A percentile compares a stretch with the other conserved stretches of the same genome.
phyloP scores from a whole-genome alignment of 2,329 filamentous ascomycete genomes.

The Verticillium dahliae region DNA sequence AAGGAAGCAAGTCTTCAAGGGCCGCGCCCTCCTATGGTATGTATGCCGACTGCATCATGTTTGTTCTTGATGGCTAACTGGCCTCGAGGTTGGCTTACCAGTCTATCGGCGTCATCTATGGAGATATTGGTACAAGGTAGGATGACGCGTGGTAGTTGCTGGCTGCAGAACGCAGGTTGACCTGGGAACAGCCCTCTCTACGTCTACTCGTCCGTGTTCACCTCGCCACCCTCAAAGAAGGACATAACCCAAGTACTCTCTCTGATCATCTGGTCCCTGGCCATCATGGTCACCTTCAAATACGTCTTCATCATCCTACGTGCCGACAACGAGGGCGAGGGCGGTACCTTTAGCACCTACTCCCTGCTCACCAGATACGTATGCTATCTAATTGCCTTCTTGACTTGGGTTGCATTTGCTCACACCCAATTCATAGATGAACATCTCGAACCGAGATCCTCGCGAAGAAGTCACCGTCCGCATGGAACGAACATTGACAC shows the following conservation, averaged over 20 bases:
- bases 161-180: background rate
- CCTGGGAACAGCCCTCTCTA: slow-evolving; percentile 53
- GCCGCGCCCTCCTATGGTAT: slow-evolving; percentile 25
- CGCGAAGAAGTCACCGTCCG: slow-evolving; percentile 46
- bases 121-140: slow-evolving; percentile 52
- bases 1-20: slow-evolving; percentile 27
- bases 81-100: slow-evolving; percentile 53
- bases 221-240: slow-evolving; percentile 43
- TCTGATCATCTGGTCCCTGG: slow-evolving; percentile 63
- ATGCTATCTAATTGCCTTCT: background rate
- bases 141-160: slow-evolving; percentile 12
- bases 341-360: slow-evolving; percentile 63
- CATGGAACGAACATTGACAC: slow-evolving; percentile 51
- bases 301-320: slow-evolving; percentile 59
- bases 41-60: background rate
- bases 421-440: slow-evolving; percentile 28
- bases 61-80: background rate
- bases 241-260: slow-evolving; percentile 60
- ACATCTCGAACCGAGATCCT: slow-evolving; percentile 55
- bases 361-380: slow-evolving; percentile 56
- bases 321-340: slow-evolving; percentile 66
- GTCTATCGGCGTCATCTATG: slow-evolving; percentile 61
- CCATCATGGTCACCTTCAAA: slow-evolving; percentile 63
- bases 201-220: slow-evolving; percentile 64
- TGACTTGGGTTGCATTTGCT: background rate